These are phyloP conservation scores for Dillenia turbinata DNA, from an alignment of 164 flowering plant species.

Conservation along the genomic window DNA sequence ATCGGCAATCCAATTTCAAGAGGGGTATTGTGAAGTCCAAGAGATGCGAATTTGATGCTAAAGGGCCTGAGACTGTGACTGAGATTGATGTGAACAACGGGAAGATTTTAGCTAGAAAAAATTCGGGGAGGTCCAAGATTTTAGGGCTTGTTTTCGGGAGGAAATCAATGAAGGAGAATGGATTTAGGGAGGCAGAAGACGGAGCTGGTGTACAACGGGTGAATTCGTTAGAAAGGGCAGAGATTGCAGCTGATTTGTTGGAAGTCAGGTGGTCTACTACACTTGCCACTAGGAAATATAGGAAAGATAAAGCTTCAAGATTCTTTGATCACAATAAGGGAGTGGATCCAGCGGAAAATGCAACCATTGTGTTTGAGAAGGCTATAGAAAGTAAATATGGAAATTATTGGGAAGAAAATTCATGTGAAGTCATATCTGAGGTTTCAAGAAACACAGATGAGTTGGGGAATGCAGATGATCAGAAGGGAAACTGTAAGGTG, in stretches of 20 bases:
- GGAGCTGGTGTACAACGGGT: conserved; percentile 27
- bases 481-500: too few species aligned
- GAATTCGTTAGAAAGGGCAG: conserved; percentile 73
- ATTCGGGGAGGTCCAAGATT: conserved; percentile 40
- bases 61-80: conserved; percentile 8
- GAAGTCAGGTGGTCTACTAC: conserved; percentile 89
- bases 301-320: conserved; percentile 20
- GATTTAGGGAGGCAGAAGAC: conserved; percentile 19
- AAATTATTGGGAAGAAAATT: conserved; percentile 10
- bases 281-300: conserved; percentile 29
- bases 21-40: conserved; percentile 23
- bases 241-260: conserved; percentile 83
- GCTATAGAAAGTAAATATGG: conserved; percentile 2
- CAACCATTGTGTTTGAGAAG: conserved; percentile 1
- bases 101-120: conserved; percentile 35
- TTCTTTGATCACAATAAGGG: conserved; percentile 11
- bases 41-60: conserved; percentile 39
- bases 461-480: not conserved
- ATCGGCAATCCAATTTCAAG: conserved; percentile 23
- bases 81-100: conserved; percentile 29
- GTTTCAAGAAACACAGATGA: conserved; percentile 7
- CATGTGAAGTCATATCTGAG: conserved; percentile 7
- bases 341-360: conserved; percentile 9
- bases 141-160: conserved; percentile 71
- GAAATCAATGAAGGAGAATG: conserved; percentile 35